A percentile compares a stretch with the other conserved stretches of the same genome.
These are phyloP conservation scores for Osmanthus fragrans DNA, from an alignment of 257 asterid genomes.

Conservation along the genomic window DNA sequence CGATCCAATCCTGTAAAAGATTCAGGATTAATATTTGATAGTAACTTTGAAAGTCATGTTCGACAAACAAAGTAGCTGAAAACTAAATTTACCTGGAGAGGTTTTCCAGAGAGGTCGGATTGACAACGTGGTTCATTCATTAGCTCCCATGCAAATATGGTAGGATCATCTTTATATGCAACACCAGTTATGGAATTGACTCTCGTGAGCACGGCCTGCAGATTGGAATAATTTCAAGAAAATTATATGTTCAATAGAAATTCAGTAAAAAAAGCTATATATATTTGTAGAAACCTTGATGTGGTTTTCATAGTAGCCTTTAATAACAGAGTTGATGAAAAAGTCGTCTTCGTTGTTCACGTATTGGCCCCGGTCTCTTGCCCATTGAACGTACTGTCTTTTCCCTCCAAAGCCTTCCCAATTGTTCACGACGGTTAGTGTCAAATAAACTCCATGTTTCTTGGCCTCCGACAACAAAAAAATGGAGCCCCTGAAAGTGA, in stretches of 20 bases:
- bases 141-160: slow-evolving; percentile 51
- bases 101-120: slow-evolving; percentile 46
- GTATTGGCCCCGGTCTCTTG: slow-evolving; percentile 40
- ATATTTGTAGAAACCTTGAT: slow-evolving; percentile 28
- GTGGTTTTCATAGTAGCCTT: slow-evolving; percentile 43
- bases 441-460: slow-evolving; percentile 40
- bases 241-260: too few species aligned
- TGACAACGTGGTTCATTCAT: slow-evolving; percentile 54
- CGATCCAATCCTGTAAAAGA: slow-evolving; percentile 36
- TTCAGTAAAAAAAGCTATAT: not conserved
- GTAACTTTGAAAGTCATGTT: not conserved
- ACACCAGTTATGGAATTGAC: slow-evolving; percentile 40
- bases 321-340: slow-evolving; percentile 38
- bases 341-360: slow-evolving; percentile 47
- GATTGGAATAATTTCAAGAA: not conserved
- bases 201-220: slow-evolving; percentile 47
- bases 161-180: slow-evolving; percentile 42
- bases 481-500: slow-evolving; percentile 45
- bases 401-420: slow-evolving; percentile 53
- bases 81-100: slow-evolving; percentile 29
- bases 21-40: not conserved
- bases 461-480: slow-evolving; percentile 51
- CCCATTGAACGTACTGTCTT: slow-evolving; percentile 58
- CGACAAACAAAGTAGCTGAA: not conserved
- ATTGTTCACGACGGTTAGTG: slow-evolving; percentile 47